Percentiles rank a stretch among this genome's conserved stretches.
Evolutionary conservation across 2,329 filamentous ascomycete genomes (phyloP).

Genomic region (Sphaerulina musiva): DNA sequence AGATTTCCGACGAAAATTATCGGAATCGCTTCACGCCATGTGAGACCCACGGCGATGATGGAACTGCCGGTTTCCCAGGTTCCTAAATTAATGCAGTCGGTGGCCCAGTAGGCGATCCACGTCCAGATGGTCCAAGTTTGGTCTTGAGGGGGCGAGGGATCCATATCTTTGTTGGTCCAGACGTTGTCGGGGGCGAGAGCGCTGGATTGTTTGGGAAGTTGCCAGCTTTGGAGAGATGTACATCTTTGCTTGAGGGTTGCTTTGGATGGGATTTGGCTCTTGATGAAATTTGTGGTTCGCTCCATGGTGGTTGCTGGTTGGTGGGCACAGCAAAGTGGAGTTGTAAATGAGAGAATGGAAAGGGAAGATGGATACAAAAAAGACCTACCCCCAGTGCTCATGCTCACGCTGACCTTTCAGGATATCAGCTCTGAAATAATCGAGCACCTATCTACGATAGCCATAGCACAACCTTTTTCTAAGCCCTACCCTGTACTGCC

Average conservation of each 20-base stretch:
- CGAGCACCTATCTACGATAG: too few relatives aligned
- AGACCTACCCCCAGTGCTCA: too few relatives aligned
- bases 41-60: not conserved
- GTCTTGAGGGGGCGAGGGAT: slow-evolving; percentile 15
- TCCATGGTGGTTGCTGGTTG: not conserved
- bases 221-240: not conserved
- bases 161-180: not conserved
- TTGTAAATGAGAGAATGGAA: too few relatives aligned
- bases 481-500: too few relatives aligned
- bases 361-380: too few relatives aligned
- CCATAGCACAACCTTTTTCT: too few relatives aligned
- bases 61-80: slow-evolving; percentile 16
- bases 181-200: not conserved
- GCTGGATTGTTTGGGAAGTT: not conserved
- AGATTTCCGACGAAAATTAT: not conserved
- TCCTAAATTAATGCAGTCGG: slow-evolving; percentile 36
- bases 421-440: too few relatives aligned
- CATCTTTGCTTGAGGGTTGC: not conserved
- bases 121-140: slow-evolving; percentile 35
- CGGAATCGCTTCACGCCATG: not conserved
- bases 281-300: not conserved
- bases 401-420: too few relatives aligned
- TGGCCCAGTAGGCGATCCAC: slow-evolving; percentile 39
- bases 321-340: too few relatives aligned
- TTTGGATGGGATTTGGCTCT: not conserved